Evolutionary conservation across 495 filamentous ascomycete species (phyloP), one percentile per base, ranked within the genome.

Genomic region (Penicillium cataractarum): DNA sequence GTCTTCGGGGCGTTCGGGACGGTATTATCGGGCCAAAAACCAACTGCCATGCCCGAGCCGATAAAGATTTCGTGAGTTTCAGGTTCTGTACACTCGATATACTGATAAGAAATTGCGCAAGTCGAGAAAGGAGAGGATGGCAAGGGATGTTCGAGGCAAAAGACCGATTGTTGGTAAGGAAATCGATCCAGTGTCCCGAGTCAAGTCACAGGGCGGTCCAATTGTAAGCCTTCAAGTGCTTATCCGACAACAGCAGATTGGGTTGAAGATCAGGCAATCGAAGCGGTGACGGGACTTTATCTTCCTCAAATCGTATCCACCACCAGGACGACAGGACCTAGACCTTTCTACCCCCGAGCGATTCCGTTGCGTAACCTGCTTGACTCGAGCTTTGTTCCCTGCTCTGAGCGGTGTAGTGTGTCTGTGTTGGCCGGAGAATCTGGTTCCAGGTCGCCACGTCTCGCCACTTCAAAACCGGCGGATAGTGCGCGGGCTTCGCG

Each of bases 31-130:
- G 67, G 31, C 37, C 50, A 60, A 53, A 71, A 63, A 24, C 67
- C 69, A 44, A 77, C 67, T 66, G 73, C 69, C 70, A 77, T 74
- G 59, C 57, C 64, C 55, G 29, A 17, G 50, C 24, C 42, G 53
- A 53, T 57, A 7, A 32, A 32, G 17, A 21, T 15, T 13, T 31
- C 32, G 15, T 12, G 19, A 24, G n/a, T 32, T n/a, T 35, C 51
- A 31, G 42, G 22, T 21, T 57, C 27, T 15, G 55, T 21, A 21
- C n/a, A 57, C 55, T 21, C 19, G 44, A n/a, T 58, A 46, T 33
- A 31, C 55, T 31, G 40, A 57, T 48, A 58, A 19, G 29, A 5
- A 27, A 46, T 9, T 37, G 35, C 31, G 32, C 42, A 1, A 37
- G 44, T 58, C n/a, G 44, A 29, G 44, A 19, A 19, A 33, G 22